Conservation (phyloP, 352 stramenopile genomes). For the Phytophthora lateralis region DNA sequence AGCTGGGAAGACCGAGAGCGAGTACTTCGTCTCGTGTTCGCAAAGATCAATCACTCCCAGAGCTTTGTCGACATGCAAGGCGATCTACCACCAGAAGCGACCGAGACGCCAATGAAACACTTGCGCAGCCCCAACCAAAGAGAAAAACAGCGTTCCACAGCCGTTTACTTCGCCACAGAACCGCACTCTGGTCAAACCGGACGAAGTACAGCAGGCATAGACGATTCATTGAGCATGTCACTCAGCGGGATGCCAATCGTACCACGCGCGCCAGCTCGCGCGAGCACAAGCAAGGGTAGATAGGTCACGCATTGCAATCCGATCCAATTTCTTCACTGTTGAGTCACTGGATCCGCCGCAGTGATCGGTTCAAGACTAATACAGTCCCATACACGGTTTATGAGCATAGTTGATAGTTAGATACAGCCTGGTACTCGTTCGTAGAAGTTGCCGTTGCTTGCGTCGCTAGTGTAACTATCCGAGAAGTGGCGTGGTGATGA, state of each 20-base stretch:
- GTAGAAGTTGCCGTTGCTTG: constrained; percentile 51
- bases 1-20: constrained; percentile 91
- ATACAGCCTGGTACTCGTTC: constrained; percentile 34
- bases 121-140: constrained; percentile 23
- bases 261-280: constrained; percentile 25
- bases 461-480: constrained; percentile 73
- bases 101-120: constrained; percentile 19
- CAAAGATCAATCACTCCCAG: constrained; percentile 91
- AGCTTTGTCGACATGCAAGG: constrained; percentile 47
- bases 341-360: neutral
- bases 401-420: constrained; percentile 22
- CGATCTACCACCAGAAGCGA: constrained; percentile 12
- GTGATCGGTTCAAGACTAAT: neutral
- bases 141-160: constrained; percentile 20
- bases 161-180: constrained; percentile 69
- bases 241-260: constrained; percentile 57
- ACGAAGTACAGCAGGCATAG: constrained; percentile 4
- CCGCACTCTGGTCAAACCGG: constrained; percentile 22
- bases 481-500: constrained; percentile 65
- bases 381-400: constrained; percentile 6
- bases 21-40: constrained; percentile 93
- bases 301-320: constrained; percentile 7
- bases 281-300: constrained; percentile 22
- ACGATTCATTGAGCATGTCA: constrained; percentile 58
- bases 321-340: constrained; percentile 1